These are phyloP conservation scores for Penicilliopsis zonata DNA, from an alignment of 495 filamentous ascomycete species.

Conservation along the genomic window DNA sequence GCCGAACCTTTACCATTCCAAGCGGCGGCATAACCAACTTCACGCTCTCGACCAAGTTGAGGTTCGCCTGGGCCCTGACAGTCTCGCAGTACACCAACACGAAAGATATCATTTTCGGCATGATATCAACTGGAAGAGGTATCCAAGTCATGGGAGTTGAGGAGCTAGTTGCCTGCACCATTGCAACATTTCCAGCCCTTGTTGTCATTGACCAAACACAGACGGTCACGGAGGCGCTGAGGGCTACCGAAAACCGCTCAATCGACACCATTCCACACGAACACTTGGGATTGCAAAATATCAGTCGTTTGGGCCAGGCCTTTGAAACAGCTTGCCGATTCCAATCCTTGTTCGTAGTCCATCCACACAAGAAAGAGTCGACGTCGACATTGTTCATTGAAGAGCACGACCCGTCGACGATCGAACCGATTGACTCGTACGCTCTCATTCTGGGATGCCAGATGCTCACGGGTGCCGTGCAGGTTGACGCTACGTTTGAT, in stretches of 20 bases:
- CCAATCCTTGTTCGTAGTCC: conserved; percentile 34
- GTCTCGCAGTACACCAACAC: conserved; percentile 12
- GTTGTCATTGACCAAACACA: conserved; percentile 12
- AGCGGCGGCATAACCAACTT: neutral
- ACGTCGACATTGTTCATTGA: neutral
- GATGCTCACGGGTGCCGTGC: neutral
- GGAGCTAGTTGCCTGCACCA: conserved; percentile 23
- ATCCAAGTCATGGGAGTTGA: conserved; percentile 17
- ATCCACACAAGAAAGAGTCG: conserved; percentile 21
- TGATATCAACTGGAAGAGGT: conserved; percentile 18
- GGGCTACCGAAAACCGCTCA: conserved; percentile 18
- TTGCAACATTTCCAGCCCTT: conserved; percentile 37
- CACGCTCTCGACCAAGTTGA: conserved; percentile 20
- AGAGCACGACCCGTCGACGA: neutral
- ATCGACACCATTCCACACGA: conserved; percentile 24
- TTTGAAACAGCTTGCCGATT: conserved; percentile 39
- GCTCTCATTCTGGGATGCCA: neutral
- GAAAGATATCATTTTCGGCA: conserved; percentile 22
- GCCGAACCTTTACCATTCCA: neutral
- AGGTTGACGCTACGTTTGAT: conserved; percentile 1
- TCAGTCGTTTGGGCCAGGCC: conserved; percentile 34
- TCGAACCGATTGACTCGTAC: neutral
- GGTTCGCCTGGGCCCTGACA: conserved; percentile 27
- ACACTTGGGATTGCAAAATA: conserved; percentile 30
- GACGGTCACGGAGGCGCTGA: neutral